Base-by-base conservation (phyloP, 2,329 filamentous ascomycete species). In the Furcasterigmium sp. region DNA sequence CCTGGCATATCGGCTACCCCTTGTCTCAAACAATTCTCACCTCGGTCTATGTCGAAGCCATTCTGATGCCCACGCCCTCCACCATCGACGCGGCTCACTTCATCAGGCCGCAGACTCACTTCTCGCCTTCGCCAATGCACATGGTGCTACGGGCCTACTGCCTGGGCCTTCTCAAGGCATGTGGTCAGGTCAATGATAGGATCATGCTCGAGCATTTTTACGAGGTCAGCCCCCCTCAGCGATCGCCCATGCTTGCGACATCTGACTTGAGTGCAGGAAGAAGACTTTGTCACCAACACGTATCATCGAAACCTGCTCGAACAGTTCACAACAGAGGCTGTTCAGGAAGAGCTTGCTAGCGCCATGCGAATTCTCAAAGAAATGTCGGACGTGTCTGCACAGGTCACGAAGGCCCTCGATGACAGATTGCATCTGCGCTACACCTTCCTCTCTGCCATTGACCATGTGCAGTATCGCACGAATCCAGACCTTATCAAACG, bases 1-100 rank as follows among this genome's bases (percentile, higher is more conserved):
- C 90, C 49, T 98, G 94, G 91, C 90, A 97, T 60, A 81, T 88
- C 54, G 93, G 94, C n/a, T 91, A 95, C 57, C 90, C 93, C 2
- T 76, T 98, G 8, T 94, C 91, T 2, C 93, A 97, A 61, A 97
- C 93, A 0, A 69, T 98, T 2, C 90, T 97, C 60, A 96, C 91
- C 5, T 95, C 89, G 41, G 74, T 95, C 26, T 93, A 98, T 61
- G 79, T 97, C 44, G 91, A 96, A 55, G 82, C 81, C 39, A 72
- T 98, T 14, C 69, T 95, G 46, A 85, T 82, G 67, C 84, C 87
- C 1, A 73, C 77, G 23, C 84, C 87, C 5, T 69, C 66, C 28
- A 76, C 63, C 5, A 67, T 94, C 20, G 68, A 82, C 3, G 75
- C 88, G 28, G 84, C 84, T 10, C 72, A 78, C 43, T 90, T 90